phyloP scores from a whole-genome alignment of 805 yeast genomes.

The Candida ortonii region DNA sequence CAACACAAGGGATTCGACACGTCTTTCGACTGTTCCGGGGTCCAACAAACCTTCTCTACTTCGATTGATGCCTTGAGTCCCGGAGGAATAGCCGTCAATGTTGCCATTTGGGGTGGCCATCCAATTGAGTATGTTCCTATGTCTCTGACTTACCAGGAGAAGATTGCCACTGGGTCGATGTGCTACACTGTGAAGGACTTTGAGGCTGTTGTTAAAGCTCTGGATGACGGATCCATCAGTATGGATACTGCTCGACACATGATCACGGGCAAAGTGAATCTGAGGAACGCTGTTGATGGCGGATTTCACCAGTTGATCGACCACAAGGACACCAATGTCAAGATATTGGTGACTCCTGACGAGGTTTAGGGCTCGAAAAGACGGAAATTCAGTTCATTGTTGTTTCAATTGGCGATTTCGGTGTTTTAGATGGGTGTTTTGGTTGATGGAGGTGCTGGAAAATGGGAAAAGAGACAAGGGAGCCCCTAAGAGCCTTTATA shows the following conservation, averaged over 20 bases:
- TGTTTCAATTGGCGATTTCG: too few relatives aligned
- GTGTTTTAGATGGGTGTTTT: too few relatives aligned
- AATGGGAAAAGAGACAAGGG: too few relatives aligned
- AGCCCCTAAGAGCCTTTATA: too few relatives aligned
- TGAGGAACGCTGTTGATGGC: constrained; percentile 39
- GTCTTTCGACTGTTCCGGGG: constrained; percentile 55
- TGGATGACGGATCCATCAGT: constrained; percentile 37
- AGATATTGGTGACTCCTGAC: constrained; percentile 41
- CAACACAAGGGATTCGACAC: constrained; percentile 46
- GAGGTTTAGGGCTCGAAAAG: too few relatives aligned
- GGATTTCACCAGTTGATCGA: constrained; percentile 42
- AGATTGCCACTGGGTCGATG: constrained; percentile 42
- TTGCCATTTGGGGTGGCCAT: constrained; percentile 50
- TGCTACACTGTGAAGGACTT: constrained; percentile 45
- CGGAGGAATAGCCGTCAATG: constrained; percentile 44
- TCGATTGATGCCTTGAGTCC: constrained; percentile 39
- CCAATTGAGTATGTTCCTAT: constrained; percentile 43
- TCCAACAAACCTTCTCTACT: constrained; percentile 43
- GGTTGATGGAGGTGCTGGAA: too few relatives aligned
- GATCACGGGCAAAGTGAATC: constrained; percentile 39
- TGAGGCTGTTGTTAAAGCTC: constrained; percentile 40
- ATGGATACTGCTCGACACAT: constrained; percentile 34
- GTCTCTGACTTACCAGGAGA: constrained; percentile 44
- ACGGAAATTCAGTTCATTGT: too few relatives aligned
- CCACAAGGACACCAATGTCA: constrained; percentile 45